These are phyloP conservation scores for Asterochloris erici DNA, from an alignment of 139 green algal species.

Conservation along the genomic window DNA sequence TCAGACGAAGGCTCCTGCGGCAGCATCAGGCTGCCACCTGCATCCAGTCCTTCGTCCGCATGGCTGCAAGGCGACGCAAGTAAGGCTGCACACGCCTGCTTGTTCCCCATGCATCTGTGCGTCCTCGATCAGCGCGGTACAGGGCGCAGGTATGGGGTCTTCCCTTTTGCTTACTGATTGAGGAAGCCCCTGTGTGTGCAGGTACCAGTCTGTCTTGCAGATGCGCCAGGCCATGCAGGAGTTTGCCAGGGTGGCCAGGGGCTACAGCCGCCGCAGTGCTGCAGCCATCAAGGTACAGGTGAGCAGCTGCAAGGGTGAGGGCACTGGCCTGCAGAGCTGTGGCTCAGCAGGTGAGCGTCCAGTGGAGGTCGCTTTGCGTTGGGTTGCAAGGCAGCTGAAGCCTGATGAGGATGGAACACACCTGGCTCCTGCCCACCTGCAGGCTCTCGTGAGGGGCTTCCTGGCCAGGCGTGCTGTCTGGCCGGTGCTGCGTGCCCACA, in stretches of 20 bases:
- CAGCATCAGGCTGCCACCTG: slow-evolving; percentile 22
- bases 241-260: slow-evolving; percentile 8
- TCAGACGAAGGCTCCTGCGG: not conserved
- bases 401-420: not conserved
- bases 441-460: slow-evolving; percentile 4
- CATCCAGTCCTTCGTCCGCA: slow-evolving; percentile 45
- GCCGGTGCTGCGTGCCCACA: not conserved
- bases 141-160: too few species aligned
- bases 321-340: too few species aligned
- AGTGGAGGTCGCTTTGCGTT: too few species aligned
- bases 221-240: slow-evolving; percentile 31
- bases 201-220: slow-evolving; percentile 29
- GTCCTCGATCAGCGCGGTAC: too few species aligned
- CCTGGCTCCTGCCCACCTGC: not conserved
- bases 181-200: slow-evolving; percentile 6
- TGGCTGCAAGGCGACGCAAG: slow-evolving; percentile 27
- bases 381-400: too few species aligned
- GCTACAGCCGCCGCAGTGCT: slow-evolving; percentile 22
- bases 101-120: too few species aligned
- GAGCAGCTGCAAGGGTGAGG: too few species aligned
- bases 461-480: slow-evolving; percentile 16
- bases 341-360: too few species aligned
- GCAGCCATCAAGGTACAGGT: slow-evolving; percentile 40
- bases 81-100: not conserved
- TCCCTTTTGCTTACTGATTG: not conserved